phyloP scores from a whole-genome alignment of 1,139 yeast species.

The Scheffersomyces quercinus region DNA sequence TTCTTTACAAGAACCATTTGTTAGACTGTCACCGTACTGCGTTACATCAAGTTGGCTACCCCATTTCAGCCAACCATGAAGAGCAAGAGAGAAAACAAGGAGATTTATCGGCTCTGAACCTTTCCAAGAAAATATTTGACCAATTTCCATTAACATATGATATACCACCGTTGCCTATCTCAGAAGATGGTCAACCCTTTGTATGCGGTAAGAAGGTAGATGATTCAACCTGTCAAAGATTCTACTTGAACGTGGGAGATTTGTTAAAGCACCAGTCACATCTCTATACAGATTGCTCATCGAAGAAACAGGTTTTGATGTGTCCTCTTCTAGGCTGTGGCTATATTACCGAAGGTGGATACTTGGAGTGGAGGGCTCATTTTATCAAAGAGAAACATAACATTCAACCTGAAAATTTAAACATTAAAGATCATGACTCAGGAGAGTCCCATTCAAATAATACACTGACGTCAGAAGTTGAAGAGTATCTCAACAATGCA shows the following conservation, averaged over 20 bases:
- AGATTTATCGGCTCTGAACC: slow-evolving; percentile 4
- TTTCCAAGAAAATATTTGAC: slow-evolving; percentile 11
- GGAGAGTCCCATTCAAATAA: too few species aligned
- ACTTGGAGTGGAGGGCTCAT: slow-evolving; percentile 34
- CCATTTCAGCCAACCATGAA: slow-evolving; percentile 15
- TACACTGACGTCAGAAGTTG: too few species aligned
- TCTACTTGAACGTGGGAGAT: slow-evolving; percentile 18
- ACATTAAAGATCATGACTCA: too few species aligned
- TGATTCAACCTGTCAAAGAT: slow-evolving; percentile 12
- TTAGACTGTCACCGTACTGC: slow-evolving; percentile 25
- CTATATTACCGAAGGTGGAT: slow-evolving; percentile 40
- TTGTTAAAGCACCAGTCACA: slow-evolving; percentile 22
- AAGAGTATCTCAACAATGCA: too few species aligned
- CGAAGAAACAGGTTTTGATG: slow-evolving; percentile 30
- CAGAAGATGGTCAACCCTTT: slow-evolving; percentile 19
- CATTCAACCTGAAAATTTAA: slow-evolving; percentile 8
- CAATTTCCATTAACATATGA: slow-evolving; percentile 30
- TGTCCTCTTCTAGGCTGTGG: slow-evolving; percentile 48
- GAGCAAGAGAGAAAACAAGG: not conserved
- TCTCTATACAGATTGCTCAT: slow-evolving; percentile 23
- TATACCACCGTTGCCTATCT: slow-evolving; percentile 27
- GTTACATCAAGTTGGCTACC: slow-evolving; percentile 34
- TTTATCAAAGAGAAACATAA: slow-evolving; percentile 23
- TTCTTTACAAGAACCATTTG: slow-evolving; percentile 32
- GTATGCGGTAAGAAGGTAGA: slow-evolving; percentile 8